These are phyloP conservation scores for Saturnispora sanitii DNA, from an alignment of 805 yeast genomes.

Conservation along the genomic window DNA sequence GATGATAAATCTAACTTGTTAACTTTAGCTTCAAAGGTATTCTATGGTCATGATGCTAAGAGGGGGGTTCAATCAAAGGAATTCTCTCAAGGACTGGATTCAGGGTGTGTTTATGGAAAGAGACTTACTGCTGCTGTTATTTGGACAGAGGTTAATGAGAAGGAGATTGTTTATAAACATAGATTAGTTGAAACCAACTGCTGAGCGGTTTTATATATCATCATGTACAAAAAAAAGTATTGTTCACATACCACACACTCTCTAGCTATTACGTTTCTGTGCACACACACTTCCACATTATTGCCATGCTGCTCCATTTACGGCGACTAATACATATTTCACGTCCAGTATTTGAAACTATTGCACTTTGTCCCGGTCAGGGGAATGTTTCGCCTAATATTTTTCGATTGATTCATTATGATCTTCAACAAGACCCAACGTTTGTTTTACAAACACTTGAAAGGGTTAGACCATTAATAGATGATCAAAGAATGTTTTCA, in stretches of 20 bases:
- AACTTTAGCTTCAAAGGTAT: slow-evolving; percentile 34
- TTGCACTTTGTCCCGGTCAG: slow-evolving; percentile 26
- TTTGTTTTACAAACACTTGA: not conserved
- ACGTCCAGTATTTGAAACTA: not conserved
- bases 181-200: slow-evolving; percentile 24
- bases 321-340: not conserved
- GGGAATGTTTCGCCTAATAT: slow-evolving; percentile 17
- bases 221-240: not conserved
- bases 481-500: slow-evolving; percentile 4
- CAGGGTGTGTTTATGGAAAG: slow-evolving; percentile 74
- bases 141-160: slow-evolving; percentile 25
- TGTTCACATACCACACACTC: too few species aligned
- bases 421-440: slow-evolving; percentile 4
- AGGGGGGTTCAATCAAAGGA: slow-evolving; percentile 57
- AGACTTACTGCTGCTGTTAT: slow-evolving; percentile 54
- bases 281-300: too few species aligned
- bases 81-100: slow-evolving; percentile 72
- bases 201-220: slow-evolving; percentile 1
- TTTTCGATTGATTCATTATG: slow-evolving; percentile 10
- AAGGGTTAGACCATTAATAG: slow-evolving; percentile 1
- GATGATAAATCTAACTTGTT: slow-evolving; percentile 9
- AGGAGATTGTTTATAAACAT: slow-evolving; percentile 20
- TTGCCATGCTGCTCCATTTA: too few species aligned
- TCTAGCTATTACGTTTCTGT: too few species aligned
- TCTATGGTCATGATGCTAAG: slow-evolving; percentile 85